Percentiles rank a stretch among this genome's conserved stretches.
These are phyloP conservation scores for Aspergillus ochraceoroseus DNA, from an alignment of 2,329 filamentous ascomycete species.

Conservation along the genomic window DNA sequence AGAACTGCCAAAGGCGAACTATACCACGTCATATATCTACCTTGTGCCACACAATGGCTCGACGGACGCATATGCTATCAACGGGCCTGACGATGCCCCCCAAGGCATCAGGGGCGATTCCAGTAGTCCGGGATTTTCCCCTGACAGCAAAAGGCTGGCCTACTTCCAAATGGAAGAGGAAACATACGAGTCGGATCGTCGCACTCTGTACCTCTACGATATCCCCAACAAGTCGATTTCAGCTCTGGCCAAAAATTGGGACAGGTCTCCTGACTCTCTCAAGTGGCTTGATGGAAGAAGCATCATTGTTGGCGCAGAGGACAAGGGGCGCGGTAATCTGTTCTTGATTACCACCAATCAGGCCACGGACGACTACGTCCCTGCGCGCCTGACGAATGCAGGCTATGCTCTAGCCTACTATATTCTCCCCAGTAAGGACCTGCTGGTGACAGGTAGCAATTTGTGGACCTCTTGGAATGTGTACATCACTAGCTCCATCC, in stretches of 20 bases:
- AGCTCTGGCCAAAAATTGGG: constrained; percentile 44
- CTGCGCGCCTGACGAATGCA: constrained; percentile 36
- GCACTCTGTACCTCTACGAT: constrained; percentile 43
- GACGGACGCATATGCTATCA: constrained; percentile 46
- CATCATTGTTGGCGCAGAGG: constrained; percentile 70
- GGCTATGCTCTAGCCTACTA: constrained; percentile 32
- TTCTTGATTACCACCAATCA: constrained; percentile 34
- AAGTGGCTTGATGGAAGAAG: constrained; percentile 53
- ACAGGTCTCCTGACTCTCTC: constrained; percentile 50
- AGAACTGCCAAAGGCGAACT: constrained; percentile 47
- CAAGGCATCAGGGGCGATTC: constrained; percentile 53
- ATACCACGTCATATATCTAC: constrained; percentile 80
- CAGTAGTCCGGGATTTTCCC: constrained; percentile 68
- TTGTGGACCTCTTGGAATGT: constrained; percentile 37
- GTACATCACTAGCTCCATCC: constrained; percentile 31
- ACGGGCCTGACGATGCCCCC: constrained; percentile 41
- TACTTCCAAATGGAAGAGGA: constrained; percentile 73
- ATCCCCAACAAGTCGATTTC: constrained; percentile 32
- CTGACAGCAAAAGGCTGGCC: constrained; percentile 63
- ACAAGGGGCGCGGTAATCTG: constrained; percentile 53
- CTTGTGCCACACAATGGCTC: constrained; percentile 62
- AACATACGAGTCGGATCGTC: constrained; percentile 76
- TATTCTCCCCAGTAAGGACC: constrained; percentile 28
- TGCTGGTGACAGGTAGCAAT: constrained; percentile 34
- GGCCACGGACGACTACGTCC: constrained; percentile 32